Conservation (phyloP, 2,329 filamentous ascomycete genomes). For the Colletotrichum gloeosporioides region DNA sequence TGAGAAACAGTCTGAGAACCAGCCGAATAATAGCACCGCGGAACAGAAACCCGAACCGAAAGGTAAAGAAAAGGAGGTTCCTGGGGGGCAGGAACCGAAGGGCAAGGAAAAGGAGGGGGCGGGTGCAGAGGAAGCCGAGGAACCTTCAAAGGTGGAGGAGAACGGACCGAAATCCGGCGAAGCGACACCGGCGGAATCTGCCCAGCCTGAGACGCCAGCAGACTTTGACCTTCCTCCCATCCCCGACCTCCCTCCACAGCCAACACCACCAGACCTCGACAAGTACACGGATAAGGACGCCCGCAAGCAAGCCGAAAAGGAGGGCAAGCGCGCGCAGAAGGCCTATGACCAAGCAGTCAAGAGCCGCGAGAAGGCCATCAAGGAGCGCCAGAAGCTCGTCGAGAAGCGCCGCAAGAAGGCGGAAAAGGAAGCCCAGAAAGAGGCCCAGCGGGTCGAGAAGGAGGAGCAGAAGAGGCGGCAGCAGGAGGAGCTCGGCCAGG, state of each 20-base stretch:
- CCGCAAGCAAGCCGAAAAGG: constrained; percentile 72
- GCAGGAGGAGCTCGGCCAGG: constrained; percentile 31
- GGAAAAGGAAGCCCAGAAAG: constrained; percentile 45
- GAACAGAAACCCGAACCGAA: not conserved
- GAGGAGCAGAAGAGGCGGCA: constrained; percentile 32
- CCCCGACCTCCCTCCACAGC: constrained; percentile 58
- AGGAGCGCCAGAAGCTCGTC: constrained; percentile 65
- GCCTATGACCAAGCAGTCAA: constrained; percentile 71
- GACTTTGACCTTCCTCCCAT: constrained; percentile 42
- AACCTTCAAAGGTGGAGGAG: not conserved
- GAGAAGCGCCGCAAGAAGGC: constrained; percentile 57
- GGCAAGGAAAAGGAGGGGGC: not conserved
- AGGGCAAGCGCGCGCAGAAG: constrained; percentile 67
- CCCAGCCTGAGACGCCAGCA: not conserved
- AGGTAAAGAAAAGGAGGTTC: not conserved
- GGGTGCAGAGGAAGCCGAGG: not conserved
- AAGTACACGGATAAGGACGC: constrained; percentile 67
- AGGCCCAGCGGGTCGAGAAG: constrained; percentile 34
- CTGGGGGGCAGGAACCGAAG: not conserved
- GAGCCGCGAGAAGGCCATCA: constrained; percentile 67
- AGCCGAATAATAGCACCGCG: not conserved
- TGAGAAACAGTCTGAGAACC: not conserved
- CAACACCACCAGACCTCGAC: constrained; percentile 60
- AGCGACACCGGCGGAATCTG: not conserved
- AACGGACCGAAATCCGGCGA: not conserved